These are phyloP conservation scores for Colletotrichum liriopes DNA, from an alignment of 2,329 filamentous ascomycete genomes.

Conservation along the genomic window DNA sequence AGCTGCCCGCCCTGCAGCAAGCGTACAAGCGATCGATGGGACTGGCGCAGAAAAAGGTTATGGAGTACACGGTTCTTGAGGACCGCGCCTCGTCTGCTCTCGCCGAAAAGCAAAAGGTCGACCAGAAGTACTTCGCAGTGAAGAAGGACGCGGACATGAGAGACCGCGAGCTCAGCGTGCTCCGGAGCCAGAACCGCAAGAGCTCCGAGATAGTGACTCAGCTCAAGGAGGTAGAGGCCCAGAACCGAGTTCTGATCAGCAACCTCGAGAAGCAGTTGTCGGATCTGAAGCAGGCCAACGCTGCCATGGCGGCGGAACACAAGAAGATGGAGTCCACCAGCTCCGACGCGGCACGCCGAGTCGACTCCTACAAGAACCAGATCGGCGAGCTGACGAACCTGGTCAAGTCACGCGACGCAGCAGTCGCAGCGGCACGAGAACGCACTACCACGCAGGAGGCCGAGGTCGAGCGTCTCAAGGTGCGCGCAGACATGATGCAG, in stretches of 20 bases:
- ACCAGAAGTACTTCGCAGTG: constrained; percentile 97
- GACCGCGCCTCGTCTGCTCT: constrained; percentile 82
- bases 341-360: constrained; percentile 77
- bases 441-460: constrained; percentile 75
- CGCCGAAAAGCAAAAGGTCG: constrained; percentile 94
- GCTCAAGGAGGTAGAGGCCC: constrained; percentile 89
- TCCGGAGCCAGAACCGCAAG: constrained; percentile 88
- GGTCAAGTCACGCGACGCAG: constrained; percentile 82
- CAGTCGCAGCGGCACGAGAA: constrained; percentile 66
- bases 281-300: constrained; percentile 85
- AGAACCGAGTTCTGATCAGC: constrained; percentile 81
- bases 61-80: constrained; percentile 82
- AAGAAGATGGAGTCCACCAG: constrained; percentile 81
- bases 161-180: constrained; percentile 82
- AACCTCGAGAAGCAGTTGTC: constrained; percentile 93
- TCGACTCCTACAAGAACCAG: constrained; percentile 83
- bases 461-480: constrained; percentile 85
- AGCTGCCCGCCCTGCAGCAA: constrained; percentile 89
- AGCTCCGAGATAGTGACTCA: constrained; percentile 95
- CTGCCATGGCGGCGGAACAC: constrained; percentile 79
- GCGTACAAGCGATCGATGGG: constrained; percentile 93
- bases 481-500: constrained; percentile 82
- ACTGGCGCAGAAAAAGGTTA: constrained; percentile 88
- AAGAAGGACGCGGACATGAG: constrained; percentile 94
- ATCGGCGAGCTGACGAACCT: constrained; percentile 82